Evolutionary conservation across 1,284 basidiomycete genomes (phyloP).

Genomic region (Macrocybe sp.): DNA sequence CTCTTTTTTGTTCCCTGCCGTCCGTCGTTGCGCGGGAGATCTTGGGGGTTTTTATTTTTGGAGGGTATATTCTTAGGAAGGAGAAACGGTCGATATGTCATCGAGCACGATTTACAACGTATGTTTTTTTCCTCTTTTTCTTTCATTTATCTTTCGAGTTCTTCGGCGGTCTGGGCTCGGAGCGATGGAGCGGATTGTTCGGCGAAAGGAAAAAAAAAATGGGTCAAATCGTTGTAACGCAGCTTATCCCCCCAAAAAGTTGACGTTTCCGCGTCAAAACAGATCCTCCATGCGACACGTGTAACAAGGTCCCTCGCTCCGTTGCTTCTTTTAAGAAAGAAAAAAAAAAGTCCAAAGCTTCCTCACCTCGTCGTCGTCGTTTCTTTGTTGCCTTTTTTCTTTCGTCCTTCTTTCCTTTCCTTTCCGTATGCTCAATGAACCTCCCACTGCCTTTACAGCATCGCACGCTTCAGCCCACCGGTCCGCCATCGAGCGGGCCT

Average conservation of each 20-base stretch:
- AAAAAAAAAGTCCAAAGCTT: not conserved
- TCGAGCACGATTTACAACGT: constrained; percentile 15
- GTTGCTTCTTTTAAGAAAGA: constrained; percentile 8
- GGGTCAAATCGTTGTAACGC: constrained; percentile 10
- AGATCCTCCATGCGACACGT: constrained; percentile 17
- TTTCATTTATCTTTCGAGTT: constrained; percentile 6
- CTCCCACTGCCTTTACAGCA: constrained; percentile 11
- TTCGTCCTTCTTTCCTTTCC: not conserved
- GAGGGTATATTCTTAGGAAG: too few species aligned
- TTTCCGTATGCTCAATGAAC: constrained; percentile 7
- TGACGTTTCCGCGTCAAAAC: constrained; percentile 20
- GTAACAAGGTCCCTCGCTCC: constrained; percentile 10
- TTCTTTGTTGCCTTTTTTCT: constrained; percentile 6
- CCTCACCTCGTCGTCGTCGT: not conserved
- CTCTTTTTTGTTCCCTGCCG: too few species aligned
- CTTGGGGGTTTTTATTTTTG: too few species aligned
- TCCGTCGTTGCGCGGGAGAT: too few species aligned
- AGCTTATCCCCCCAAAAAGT: constrained; percentile 13
- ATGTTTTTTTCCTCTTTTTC: constrained; percentile 3
- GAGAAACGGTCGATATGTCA: constrained; percentile 6
- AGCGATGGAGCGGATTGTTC: too few species aligned
- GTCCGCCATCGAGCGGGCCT: constrained; percentile 35
- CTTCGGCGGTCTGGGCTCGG: not conserved
- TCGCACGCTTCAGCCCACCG: constrained; percentile 55
- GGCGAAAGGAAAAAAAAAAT: not conserved